phyloP scores from a whole-genome alignment of 805 yeast species.

The Maudiozyma turicensis region DNA sequence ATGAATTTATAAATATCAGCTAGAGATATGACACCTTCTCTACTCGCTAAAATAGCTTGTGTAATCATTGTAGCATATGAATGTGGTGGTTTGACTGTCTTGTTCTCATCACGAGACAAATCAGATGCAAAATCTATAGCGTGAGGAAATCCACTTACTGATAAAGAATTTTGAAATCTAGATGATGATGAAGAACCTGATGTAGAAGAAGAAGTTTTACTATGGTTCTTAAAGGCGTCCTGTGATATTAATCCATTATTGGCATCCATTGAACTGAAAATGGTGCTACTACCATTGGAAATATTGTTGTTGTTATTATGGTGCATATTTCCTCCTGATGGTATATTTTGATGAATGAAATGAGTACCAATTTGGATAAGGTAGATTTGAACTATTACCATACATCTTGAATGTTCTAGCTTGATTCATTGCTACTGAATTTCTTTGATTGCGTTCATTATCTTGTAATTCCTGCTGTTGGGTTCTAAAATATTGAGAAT shows the following conservation, averaged over 20 bases:
- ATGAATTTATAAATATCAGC: conserved; percentile 93
- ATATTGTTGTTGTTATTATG: neutral
- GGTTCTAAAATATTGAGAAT: conserved; percentile 13
- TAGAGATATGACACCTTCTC: conserved; percentile 79
- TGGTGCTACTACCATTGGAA: neutral
- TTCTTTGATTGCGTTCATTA: conserved; percentile 5
- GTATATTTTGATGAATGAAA: conserved; percentile 3
- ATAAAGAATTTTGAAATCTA: conserved; percentile 4
- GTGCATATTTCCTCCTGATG: neutral
- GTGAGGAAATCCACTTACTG: conserved; percentile 18
- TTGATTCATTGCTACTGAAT: conserved; percentile 7
- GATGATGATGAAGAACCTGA: conserved; percentile 4
- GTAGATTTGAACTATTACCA: conserved; percentile 12
- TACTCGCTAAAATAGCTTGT: conserved; percentile 84
- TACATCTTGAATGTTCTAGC: conserved; percentile 28
- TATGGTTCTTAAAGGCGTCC: conserved; percentile 3
- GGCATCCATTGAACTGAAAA: neutral
- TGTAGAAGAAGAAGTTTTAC: conserved; percentile 6
- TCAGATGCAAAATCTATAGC: conserved; percentile 35
- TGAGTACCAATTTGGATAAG: conserved; percentile 54
- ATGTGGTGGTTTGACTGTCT: conserved; percentile 88
- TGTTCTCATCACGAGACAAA: conserved; percentile 80
- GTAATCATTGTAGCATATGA: conserved; percentile 98
- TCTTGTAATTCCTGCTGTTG: conserved; percentile 7
- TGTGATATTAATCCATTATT: neutral